These are phyloP conservation scores for Pestalotiopsis sp. DNA, from an alignment of 2,329 filamentous ascomycete species.

Conservation along the genomic window DNA sequence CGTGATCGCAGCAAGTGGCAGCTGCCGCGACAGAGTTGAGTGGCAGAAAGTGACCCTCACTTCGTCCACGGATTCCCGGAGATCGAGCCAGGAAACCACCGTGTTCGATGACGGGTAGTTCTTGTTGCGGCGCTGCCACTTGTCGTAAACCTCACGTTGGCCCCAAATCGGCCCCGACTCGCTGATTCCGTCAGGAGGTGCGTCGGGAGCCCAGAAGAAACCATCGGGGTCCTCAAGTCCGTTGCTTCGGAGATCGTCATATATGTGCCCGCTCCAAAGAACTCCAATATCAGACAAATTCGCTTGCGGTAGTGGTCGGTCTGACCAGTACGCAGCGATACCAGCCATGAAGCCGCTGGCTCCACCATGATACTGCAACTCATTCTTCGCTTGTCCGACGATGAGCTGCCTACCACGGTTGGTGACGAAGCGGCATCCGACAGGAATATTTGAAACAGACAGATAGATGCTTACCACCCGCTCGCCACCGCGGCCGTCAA, in stretches of 20 bases:
- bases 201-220: background rate
- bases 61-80: background rate
- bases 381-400: background rate
- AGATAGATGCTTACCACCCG: background rate
- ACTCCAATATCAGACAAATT: background rate
- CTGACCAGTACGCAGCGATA: background rate
- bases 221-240: background rate
- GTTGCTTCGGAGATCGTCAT: background rate
- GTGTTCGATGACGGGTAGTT: background rate
- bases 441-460: background rate
- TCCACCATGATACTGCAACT: background rate
- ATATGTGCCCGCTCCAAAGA: background rate
- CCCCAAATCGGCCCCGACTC: background rate
- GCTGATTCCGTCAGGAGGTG: background rate
- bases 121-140: background rate
- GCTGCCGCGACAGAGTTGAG: background rate
- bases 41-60: background rate
- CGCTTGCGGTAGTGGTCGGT: background rate
- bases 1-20: background rate
- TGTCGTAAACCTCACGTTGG: background rate
- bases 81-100: background rate
- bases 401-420: constrained; percentile 1
- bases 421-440: background rate
- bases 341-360: background rate
- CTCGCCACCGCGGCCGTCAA: background rate